These are phyloP conservation scores for Saccharomycopsis amapae DNA, from an alignment of 805 yeast genomes.

Conservation along the genomic window DNA sequence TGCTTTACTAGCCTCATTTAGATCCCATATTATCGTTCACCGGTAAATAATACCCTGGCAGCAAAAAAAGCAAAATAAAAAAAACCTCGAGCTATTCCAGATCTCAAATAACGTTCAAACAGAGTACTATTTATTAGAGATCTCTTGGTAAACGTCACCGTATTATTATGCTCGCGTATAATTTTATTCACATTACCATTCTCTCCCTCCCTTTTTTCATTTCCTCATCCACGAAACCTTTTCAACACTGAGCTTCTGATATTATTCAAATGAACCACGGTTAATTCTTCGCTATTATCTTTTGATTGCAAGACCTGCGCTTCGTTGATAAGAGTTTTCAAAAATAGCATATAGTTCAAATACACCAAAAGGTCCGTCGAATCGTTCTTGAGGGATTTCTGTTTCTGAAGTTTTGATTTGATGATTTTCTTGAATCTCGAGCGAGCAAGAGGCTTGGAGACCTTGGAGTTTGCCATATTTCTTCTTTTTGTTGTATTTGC, in stretches of 20 bases:
- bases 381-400: slow-evolving; percentile 12
- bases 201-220: too few species aligned
- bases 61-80: too few species aligned
- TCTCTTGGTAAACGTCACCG: too few species aligned
- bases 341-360: slow-evolving; percentile 17
- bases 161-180: too few species aligned
- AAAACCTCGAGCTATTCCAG: too few species aligned
- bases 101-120: too few species aligned
- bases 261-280: slow-evolving; percentile 17
- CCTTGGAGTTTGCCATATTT: not conserved
- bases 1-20: too few species aligned
- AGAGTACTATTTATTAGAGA: too few species aligned
- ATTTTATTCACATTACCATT: too few species aligned
- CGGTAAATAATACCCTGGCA: too few species aligned
- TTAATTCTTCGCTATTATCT: slow-evolving; percentile 15
- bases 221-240: slow-evolving; percentile 19
- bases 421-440: slow-evolving; percentile 10
- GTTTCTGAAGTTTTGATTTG: slow-evolving; percentile 3
- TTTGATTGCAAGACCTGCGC: slow-evolving; percentile 10
- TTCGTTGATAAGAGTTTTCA: slow-evolving; percentile 14
- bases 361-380: slow-evolving; percentile 18
- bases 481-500: too few species aligned
- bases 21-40: too few species aligned
- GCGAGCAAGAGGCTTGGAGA: slow-evolving; percentile 14
- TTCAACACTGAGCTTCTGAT: slow-evolving; percentile 11